Base-by-base conservation (phyloP, 805 yeast genomes). In the Hanseniaspora taiwanica region DNA sequence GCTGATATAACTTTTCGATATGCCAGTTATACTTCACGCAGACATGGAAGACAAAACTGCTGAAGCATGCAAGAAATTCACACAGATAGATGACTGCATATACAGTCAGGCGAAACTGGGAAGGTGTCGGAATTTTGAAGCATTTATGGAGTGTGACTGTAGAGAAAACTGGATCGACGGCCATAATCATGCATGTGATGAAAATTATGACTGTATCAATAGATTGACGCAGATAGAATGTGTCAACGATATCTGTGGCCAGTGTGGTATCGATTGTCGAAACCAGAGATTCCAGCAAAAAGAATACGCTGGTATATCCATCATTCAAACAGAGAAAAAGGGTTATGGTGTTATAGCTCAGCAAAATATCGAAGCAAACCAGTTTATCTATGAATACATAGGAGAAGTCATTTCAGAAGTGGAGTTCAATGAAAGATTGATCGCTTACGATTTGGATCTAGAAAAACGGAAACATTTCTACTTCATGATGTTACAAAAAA, bases 401-500 rank as follows among this genome's bases (percentile, higher is more conserved):
- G 98, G 98, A 35, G 97, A 89, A 58, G 94, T 89, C 27, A 80
- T 89, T 27, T 87, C 81, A 55, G 93, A 85, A 52, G 61, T 64
- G 16, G 64, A 74, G n/a, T 91, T 87, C 58, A 67, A 84, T 38
- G 66, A 66, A 37, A 70, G 96, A 44, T 81, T 80, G 80, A 64
- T 74, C 33, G 71, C 71, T 35, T 89, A 89, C 58, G 93, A 81
- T 52, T 61, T 65, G 27, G 33, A 29, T 16, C 6, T 14, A 8
- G 70, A 70, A 51, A 74, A 78, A 4, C 66, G 78, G 46, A 75
- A 74, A 57, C 96, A 87, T 60, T 87, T 87, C 51, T 87, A 87
- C 61, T 87, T 87, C 59, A 87, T 87, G 96, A 84, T 84, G 95
- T 69, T 87, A 44, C 91, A 85, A 51, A 82, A 78, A 56, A 86